phyloP scores from a whole-genome alignment of 2,329 filamentous ascomycete species.

The Aspergillus sp. region DNA sequence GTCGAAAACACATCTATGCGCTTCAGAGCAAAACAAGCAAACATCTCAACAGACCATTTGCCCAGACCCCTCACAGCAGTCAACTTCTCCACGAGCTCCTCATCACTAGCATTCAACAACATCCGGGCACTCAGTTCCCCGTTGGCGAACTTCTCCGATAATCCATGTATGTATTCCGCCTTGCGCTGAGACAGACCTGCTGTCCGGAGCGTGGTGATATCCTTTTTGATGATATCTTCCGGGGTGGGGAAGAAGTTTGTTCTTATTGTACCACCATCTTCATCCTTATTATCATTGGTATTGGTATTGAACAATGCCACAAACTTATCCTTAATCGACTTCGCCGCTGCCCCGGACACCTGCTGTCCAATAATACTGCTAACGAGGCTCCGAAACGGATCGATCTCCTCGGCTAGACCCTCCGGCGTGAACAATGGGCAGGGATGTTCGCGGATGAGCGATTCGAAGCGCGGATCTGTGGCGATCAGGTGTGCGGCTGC shows the following conservation, averaged over 20 bases:
- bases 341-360: constrained; percentile 88
- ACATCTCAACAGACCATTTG: constrained; percentile 95
- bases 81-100: constrained; percentile 78
- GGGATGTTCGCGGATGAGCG: constrained; percentile 70
- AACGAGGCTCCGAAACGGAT: constrained; percentile 81
- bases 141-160: constrained; percentile 75
- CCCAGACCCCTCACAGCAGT: constrained; percentile 86
- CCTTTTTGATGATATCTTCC: constrained; percentile 64
- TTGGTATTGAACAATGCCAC: constrained; percentile 65
- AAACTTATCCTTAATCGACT: constrained; percentile 85
- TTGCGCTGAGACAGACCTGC: constrained; percentile 92
- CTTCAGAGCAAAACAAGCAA: constrained; percentile 93
- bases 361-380: constrained; percentile 95
- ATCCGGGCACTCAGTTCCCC: constrained; percentile 76
- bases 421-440: constrained; percentile 80
- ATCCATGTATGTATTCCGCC: constrained; percentile 87
- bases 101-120: constrained; percentile 77
- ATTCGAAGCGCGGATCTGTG: constrained; percentile 70
- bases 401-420: constrained; percentile 79
- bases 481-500: constrained; percentile 73
- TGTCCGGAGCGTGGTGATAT: constrained; percentile 70
- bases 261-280: constrained; percentile 11
- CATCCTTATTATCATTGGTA: constrained; percentile 26
- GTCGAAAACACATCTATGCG: constrained; percentile 90
- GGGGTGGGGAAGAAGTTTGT: constrained; percentile 68